Base-by-base conservation (phyloP, 1,284 basidiomycete species). In the Tilletia walkeri region DNA sequence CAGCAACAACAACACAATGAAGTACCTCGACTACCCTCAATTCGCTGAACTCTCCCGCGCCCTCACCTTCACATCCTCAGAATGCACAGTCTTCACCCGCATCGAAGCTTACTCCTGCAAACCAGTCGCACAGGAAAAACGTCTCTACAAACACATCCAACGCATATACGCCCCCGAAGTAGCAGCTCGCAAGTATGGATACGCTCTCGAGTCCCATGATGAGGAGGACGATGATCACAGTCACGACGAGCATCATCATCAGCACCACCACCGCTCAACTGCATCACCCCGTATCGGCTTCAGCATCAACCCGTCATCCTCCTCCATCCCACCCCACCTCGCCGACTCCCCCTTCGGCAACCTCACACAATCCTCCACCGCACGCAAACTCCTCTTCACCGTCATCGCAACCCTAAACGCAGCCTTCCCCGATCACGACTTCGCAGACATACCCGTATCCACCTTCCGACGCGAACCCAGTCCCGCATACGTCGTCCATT, bases 41-140 rank as follows among this genome's bases (percentile, higher is more conserved):
- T 88, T 95, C 38, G 89, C 90, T 34, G 88, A 88, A 70, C 89
- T 95, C 70, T 91, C 92, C 0, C 88, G 90, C 77, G 89, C 91
- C n/a, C 89, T 95, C 63, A 91, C 85, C 24, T 83, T 84, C 69
- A 84, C 85, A 69, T 91, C 92, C 4, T 90, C 92, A 66, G 94
- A 96, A 85, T 93, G 93, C 84, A 89, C 90, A 38, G 92, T 97
- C 20, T 90, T 93, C 84, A 95, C 93, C 49, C 90, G 94, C 76
- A 90, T 99, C 84, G 95, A 99, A 85, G 94, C 94, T 0, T 99
- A 98, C 87, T 94, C 92, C 78, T 95, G 94, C 89, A 99, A 99
- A 88, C 92, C 94, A 81, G 91, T 97, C 85, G 92, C 92, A 77
- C 92, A 92, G 82, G 96, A 99, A 88, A 94, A 95, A 88, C 93